Evolutionary conservation across 768 basidiomycete genomes (phyloP).

Genomic region (Pulveroboletus sp.): DNA sequence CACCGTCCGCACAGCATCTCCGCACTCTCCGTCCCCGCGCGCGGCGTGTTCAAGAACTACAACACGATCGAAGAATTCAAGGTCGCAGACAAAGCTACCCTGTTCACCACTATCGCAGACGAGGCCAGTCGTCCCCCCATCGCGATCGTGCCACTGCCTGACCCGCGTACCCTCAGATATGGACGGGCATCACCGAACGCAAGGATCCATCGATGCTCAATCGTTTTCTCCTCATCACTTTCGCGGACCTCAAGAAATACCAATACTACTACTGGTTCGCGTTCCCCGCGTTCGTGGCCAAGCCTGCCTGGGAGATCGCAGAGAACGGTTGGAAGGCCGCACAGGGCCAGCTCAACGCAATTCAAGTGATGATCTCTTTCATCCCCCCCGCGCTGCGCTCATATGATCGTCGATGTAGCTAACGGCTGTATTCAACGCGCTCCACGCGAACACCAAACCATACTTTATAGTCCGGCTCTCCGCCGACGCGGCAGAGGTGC

Average conservation of each 20-base stretch:
- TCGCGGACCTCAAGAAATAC: slow-evolving; percentile 97
- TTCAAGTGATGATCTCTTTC: slow-evolving; percentile 34
- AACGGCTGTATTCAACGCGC: slow-evolving; percentile 46
- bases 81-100: slow-evolving; percentile 78
- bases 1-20: slow-evolving; percentile 35
- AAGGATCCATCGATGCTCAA: slow-evolving; percentile 57
- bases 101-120: slow-evolving; percentile 72
- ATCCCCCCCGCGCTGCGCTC: background rate
- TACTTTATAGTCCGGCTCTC: slow-evolving; percentile 61
- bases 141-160: background rate
- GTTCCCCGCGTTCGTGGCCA: slow-evolving; percentile 87
- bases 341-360: slow-evolving; percentile 38
- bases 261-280: slow-evolving; percentile 98
- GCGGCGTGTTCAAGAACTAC: slow-evolving; percentile 84
- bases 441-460: slow-evolving; percentile 40
- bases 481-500: slow-evolving; percentile 38
- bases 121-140: slow-evolving; percentile 41
- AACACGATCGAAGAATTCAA: slow-evolving; percentile 98
- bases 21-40: slow-evolving; percentile 46
- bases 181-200: slow-evolving; percentile 53
- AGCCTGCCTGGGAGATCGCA: slow-evolving; percentile 85
- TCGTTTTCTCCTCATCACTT: slow-evolving; percentile 86
- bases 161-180: slow-evolving; percentile 48
- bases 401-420: slow-evolving; percentile 38
- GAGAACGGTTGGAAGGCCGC: slow-evolving; percentile 57